A percentile compares a stretch with the other conserved stretches of the same genome.
phyloP scores from a whole-genome alignment of 2,329 filamentous ascomycete species.

The Nemania sp. region DNA sequence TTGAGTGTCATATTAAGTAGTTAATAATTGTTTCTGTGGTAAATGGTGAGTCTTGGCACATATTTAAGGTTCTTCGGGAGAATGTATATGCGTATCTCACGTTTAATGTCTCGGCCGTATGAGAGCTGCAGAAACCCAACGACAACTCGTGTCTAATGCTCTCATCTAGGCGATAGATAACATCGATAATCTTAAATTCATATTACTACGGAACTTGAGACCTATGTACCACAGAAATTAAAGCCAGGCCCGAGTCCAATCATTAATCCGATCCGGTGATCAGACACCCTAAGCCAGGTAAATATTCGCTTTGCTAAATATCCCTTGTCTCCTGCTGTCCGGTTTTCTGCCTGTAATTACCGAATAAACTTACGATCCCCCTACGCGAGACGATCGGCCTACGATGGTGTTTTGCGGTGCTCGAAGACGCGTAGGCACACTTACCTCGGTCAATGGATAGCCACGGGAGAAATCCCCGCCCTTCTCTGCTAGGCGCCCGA shows the following conservation, averaged over 20 bases:
- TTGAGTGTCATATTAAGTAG: conserved; percentile 15
- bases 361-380: not conserved
- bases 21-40: not conserved
- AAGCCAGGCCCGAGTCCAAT: not conserved
- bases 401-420: not conserved
- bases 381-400: not conserved
- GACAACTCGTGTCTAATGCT: not conserved
- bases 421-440: not conserved
- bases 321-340: not conserved
- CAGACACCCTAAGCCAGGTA: not conserved
- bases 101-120: not conserved
- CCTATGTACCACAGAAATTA: not conserved
- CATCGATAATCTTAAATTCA: not conserved
- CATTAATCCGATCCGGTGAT: conserved; percentile 10
- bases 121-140: not conserved
- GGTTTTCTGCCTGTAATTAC: not conserved
- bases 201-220: not conserved
- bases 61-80: conserved; percentile 3
- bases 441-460: not conserved
- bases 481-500: not conserved
- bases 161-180: not conserved
- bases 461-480: not conserved
- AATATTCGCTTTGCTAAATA: not conserved
- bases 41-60: conserved; percentile 14
- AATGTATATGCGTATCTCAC: conserved; percentile 6